phyloP scores from a whole-genome alignment of 768 basidiomycete species.

The Dentipellis sp. region DNA sequence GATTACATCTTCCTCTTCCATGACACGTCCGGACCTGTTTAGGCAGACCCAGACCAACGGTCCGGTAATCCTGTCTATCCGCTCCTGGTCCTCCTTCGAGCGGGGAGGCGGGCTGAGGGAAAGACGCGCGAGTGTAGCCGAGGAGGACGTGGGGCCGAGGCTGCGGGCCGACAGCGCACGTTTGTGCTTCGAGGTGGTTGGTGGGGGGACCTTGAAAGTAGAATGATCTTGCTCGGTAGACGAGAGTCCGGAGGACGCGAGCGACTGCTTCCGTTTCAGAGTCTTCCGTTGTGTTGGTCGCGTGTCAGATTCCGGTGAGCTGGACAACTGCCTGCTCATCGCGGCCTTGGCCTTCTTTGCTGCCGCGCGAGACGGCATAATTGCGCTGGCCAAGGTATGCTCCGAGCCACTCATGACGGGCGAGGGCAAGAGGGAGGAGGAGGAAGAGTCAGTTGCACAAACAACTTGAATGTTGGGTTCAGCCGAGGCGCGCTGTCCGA shows the following conservation, averaged over 20 bases:
- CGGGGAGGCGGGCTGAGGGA: not conserved
- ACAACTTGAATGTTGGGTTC: too few species aligned
- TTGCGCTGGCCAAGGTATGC: not conserved
- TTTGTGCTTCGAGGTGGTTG: not conserved
- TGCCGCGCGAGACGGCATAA: not conserved
- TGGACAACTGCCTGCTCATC: not conserved
- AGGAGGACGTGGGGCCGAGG: not conserved
- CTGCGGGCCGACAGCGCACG: not conserved
- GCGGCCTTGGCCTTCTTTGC: not conserved
- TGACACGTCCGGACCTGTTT: conserved; percentile 27
- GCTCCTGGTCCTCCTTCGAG: conserved; percentile 5
- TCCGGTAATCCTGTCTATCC: conserved; percentile 22
- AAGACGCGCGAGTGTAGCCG: not conserved
- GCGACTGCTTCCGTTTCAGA: not conserved
- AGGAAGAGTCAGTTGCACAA: not conserved
- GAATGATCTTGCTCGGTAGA: not conserved
- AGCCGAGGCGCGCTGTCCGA: not conserved
- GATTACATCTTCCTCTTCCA: conserved; percentile 4
- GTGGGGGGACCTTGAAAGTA: not conserved
- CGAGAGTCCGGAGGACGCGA: not conserved
- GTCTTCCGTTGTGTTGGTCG: not conserved
- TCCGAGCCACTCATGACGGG: not conserved
- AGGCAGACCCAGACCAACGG: conserved; percentile 46
- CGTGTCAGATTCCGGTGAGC: not conserved
- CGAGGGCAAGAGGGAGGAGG: not conserved